Base-by-base conservation (phyloP, 129 eudicot species). In the Flaveria ramosissima region DNA sequence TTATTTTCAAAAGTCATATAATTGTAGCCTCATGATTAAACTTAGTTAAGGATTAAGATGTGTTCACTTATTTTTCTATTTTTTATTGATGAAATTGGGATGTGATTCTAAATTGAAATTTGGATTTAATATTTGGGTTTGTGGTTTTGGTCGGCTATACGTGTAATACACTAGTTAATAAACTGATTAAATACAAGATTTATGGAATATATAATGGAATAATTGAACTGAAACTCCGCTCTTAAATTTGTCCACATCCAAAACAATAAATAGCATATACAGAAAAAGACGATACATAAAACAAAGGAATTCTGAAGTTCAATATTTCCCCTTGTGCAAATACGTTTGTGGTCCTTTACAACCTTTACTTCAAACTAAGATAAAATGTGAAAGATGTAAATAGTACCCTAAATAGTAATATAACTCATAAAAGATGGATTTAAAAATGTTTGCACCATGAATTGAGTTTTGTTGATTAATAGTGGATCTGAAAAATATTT, bases 161-260 rank as follows among this genome's bases (percentile, higher is more conserved):
- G 52, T 47, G 52, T 47, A 13, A 47, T 10, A 47, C 16, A 47
- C 4, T 8, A 9, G 26, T 9, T 19, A 7, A 60, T 26, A 60
- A 7, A 11, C 3, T 2, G 9, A 12, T 60, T 12, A 60, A 60
- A 5, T 24, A 23, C 26, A 13, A 24, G 1, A 62, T 27, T 62
- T 62, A 12, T 26, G 45, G 21, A 30, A 63, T 26, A 63, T 6
- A 30, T 16, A 30, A 71, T 26, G 26, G 11, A 55, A 16, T 23
- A 16, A 50, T 51, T 16, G 41, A 65, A 48, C 21, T 30, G 65
- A 32, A 76, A 17, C 16, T 63, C 48, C 79, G 50, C 80, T 64
- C 51, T 20, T 47, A 41, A 63, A 63, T 26, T 47, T 63, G 71
- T 75, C 71, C 72, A 50, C n/a, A 47, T 48, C 26, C 59, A 23